These are phyloP conservation scores for Pilatotrama ljubarskyi DNA, from an alignment of 768 basidiomycete genomes.

Conservation along the genomic window DNA sequence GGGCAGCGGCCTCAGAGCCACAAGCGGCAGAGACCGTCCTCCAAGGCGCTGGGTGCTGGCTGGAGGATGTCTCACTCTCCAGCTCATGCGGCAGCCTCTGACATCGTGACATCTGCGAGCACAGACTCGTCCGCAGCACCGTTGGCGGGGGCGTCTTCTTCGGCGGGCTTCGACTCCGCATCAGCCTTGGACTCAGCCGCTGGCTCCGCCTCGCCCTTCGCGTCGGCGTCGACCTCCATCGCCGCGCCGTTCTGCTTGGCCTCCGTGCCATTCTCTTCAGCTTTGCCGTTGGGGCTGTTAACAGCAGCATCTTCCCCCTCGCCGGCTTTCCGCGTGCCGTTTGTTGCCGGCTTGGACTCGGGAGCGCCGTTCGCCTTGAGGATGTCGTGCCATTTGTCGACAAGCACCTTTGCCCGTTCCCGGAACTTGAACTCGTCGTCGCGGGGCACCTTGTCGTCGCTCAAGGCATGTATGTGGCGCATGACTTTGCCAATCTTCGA, in stretches of 20 bases:
- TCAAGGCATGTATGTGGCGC: slow-evolving; percentile 74
- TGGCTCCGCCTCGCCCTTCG: slow-evolving; percentile 21
- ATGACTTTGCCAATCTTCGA: slow-evolving; percentile 88
- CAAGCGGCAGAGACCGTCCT: not conserved
- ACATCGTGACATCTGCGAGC: slow-evolving; percentile 32
- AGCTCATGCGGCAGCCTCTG: slow-evolving; percentile 26
- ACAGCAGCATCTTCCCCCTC: slow-evolving; percentile 25
- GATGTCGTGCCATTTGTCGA: slow-evolving; percentile 68
- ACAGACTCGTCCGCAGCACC: slow-evolving; percentile 26
- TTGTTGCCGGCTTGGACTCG: slow-evolving; percentile 26
- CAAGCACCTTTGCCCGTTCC: slow-evolving; percentile 65
- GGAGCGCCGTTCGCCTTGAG: slow-evolving; percentile 38
- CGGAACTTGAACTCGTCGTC: slow-evolving; percentile 72
- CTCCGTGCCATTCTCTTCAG: slow-evolving; percentile 20
- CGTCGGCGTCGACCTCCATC: slow-evolving; percentile 43
- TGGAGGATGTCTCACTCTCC: not conserved
- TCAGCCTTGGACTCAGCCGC: slow-evolving; percentile 22
- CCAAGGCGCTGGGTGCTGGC: not conserved
- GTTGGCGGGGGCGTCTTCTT: slow-evolving; percentile 19
- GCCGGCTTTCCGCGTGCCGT: slow-evolving; percentile 25
- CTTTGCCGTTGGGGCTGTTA: slow-evolving; percentile 20
- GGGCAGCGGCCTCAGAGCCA: not conserved
- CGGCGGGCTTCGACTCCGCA: slow-evolving; percentile 19
- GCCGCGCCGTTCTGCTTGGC: slow-evolving; percentile 21
- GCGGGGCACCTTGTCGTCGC: slow-evolving; percentile 55